A percentile compares a stretch with the other conserved stretches of the same genome.
These are phyloP conservation scores for Melampsora americana DNA, from an alignment of 1,284 basidiomycete species.

Conservation along the genomic window DNA sequence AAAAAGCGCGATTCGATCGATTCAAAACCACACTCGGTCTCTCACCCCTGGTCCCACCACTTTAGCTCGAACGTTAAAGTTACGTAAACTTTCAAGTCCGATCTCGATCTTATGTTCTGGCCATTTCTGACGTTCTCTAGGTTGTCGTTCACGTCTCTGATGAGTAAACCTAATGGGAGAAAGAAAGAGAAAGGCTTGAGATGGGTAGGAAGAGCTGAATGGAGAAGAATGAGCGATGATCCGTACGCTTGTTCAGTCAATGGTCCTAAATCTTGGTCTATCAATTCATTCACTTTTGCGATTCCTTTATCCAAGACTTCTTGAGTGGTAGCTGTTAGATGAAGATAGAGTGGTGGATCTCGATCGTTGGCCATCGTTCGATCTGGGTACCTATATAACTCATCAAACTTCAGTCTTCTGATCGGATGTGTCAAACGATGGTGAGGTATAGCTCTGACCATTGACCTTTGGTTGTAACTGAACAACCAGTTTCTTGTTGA, in stretches of 20 bases:
- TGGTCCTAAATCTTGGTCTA: conserved; percentile 77
- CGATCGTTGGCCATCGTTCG: conserved; percentile 79
- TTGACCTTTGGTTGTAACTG: conserved; percentile 81
- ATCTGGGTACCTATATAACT: conserved; percentile 62
- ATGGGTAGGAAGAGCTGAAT: background rate
- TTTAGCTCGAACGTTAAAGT: conserved; percentile 96
- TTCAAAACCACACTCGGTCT: conserved; percentile 45
- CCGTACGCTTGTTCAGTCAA: conserved; percentile 72
- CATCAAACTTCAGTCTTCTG: background rate
- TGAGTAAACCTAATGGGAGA: conserved; percentile 10
- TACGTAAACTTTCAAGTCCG: conserved; percentile 80
- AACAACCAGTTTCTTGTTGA: conserved; percentile 80
- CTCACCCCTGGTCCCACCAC: conserved; percentile 86
- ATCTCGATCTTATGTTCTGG: conserved; percentile 89
- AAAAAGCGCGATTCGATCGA: no score
- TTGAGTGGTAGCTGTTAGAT: conserved; percentile 78
- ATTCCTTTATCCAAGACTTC: conserved; percentile 77
- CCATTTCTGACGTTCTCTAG: conserved; percentile 71
- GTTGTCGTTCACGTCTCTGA: conserved; percentile 41
- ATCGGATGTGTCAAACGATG: background rate
- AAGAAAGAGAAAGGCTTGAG: background rate
- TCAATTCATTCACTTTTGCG: conserved; percentile 77
- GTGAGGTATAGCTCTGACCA: conserved; percentile 61
- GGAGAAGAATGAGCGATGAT: background rate
- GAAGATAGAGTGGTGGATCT: conserved; percentile 90